Base-by-base conservation (phyloP, 371 early-diverging fungal species). In the Chytridiales sp. region DNA sequence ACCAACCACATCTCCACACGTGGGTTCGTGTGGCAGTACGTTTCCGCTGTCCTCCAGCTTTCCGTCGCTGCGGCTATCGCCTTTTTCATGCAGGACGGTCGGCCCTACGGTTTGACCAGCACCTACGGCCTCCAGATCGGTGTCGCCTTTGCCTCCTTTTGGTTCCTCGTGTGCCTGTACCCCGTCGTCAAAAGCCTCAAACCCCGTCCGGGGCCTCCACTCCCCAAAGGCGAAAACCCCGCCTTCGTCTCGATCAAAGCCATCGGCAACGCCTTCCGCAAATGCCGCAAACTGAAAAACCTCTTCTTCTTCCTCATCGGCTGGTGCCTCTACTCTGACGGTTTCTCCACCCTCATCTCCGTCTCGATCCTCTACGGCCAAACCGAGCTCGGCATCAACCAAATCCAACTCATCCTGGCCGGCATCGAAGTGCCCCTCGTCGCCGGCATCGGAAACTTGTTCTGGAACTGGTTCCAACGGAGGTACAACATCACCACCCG, bases 161-260 rank as follows among this genome's bases (percentile, higher is more conserved):
- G 81, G 83, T 80, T 78, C 79, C 66, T 77, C 29, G 27, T 61
- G 0, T 74, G 79, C 15, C 51, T 73, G 24, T 59, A 76, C 22
- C 32, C 47, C 24, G 44, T 44, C 24, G 4, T 29, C 15, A 48
- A 49, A 15, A 46, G 36, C 13, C 62, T 85, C 57, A 68, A 69
- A n/a, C 61, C 75, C 1, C 75, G 83, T 8, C 82, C 83, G 6
- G 85, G 85, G 13, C 76, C 78, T 3, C 85, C 84, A 5, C 61
- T 87, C 31, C 75, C 78, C 0, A 56, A 40, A n/a, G 70, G 74
- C 19, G 70, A 67, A 24, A 82, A 74, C 56, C 62, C 68, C 27
- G 47, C 80, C 42, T 42, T 70, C 0, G 83, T 71, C 62, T 76
- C 79, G 3, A 75, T 74, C 74, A 69, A 69, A 46, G 70, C 73